Percentiles rank a stretch among this genome's conserved stretches.
phyloP scores from a whole-genome alignment of 2,329 filamentous ascomycete genomes.

The Trichoderma sp. region DNA sequence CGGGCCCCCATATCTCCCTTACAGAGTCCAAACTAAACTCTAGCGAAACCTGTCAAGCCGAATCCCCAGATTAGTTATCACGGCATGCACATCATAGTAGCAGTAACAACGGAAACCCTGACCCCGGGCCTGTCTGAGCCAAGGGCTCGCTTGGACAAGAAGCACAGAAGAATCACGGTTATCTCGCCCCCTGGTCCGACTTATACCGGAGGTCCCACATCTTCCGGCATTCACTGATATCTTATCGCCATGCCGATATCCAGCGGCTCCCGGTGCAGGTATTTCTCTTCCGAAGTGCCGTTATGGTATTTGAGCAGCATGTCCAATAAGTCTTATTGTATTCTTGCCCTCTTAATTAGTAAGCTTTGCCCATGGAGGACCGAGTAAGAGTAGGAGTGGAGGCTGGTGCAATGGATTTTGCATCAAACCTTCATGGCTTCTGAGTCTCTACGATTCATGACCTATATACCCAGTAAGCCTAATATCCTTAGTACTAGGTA shows the following conservation, averaged over 20 bases:
- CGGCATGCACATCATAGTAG: background rate
- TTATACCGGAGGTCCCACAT: background rate
- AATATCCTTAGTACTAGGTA: background rate
- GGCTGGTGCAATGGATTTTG: background rate
- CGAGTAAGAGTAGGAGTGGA: background rate
- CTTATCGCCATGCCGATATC: background rate
- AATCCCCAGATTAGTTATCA: background rate
- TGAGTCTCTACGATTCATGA: background rate
- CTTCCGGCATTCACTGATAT: background rate
- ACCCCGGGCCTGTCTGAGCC: background rate
- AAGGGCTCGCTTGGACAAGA: background rate
- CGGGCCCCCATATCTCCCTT: background rate
- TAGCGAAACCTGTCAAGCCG: background rate
- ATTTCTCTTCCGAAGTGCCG: background rate
- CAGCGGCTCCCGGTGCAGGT: background rate
- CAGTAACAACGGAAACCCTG: background rate
- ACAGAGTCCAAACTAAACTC: background rate
- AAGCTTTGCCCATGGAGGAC: background rate
- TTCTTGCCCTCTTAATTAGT: background rate
- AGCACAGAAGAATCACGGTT: background rate
- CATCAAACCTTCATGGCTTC: background rate
- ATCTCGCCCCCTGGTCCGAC: background rate
- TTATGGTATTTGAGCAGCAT: background rate
- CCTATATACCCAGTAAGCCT: background rate
- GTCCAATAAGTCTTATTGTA: background rate